These are phyloP conservation scores for Schizophyllum amplum DNA, from an alignment of 1,284 basidiomycete genomes.

Conservation along the genomic window DNA sequence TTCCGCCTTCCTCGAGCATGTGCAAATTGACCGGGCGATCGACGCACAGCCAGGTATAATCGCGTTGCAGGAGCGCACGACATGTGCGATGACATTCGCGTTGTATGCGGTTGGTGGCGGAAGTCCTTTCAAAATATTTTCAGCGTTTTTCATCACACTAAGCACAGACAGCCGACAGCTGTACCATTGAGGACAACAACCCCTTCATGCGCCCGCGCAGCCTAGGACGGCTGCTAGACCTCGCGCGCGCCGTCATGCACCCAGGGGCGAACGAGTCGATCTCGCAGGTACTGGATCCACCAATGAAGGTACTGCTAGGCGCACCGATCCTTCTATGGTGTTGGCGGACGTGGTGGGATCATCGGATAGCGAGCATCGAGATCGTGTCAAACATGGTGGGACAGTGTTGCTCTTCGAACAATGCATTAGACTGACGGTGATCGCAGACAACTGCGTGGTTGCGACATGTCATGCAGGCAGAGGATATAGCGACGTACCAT, in stretches of 20 bases:
- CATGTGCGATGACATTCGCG: constrained; percentile 43
- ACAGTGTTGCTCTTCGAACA: constrained; percentile 2
- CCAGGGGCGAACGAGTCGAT: constrained; percentile 13
- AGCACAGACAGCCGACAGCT: constrained; percentile 9
- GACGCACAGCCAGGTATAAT: no score
- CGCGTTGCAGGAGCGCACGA: constrained; percentile 32
- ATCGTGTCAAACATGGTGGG: constrained; percentile 42
- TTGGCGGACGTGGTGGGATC: constrained; percentile 57
- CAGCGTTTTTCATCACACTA: no score
- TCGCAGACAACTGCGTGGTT: constrained; percentile 12
- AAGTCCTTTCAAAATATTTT: no score
- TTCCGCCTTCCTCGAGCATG: constrained; percentile 10
- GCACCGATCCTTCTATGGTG: constrained; percentile 47
- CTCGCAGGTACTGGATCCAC: constrained; percentile 28
- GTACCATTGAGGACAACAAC: constrained; percentile 1
- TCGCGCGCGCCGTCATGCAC: constrained; percentile 35
- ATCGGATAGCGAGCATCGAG: constrained; percentile 38
- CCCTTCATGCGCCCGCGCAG: constrained; percentile 38
- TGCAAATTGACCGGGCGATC: constrained; percentile 10
- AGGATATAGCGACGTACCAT: neutral
- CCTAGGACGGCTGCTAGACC: constrained; percentile 31
- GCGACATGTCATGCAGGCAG: constrained; percentile 1
- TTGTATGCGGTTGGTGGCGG: constrained; percentile 40
- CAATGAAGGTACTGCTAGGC: constrained; percentile 44
- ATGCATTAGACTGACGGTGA: neutral